phyloP scores from a whole-genome alignment of 116 monocot species.

The Phalaenopsis hybrid region DNA sequence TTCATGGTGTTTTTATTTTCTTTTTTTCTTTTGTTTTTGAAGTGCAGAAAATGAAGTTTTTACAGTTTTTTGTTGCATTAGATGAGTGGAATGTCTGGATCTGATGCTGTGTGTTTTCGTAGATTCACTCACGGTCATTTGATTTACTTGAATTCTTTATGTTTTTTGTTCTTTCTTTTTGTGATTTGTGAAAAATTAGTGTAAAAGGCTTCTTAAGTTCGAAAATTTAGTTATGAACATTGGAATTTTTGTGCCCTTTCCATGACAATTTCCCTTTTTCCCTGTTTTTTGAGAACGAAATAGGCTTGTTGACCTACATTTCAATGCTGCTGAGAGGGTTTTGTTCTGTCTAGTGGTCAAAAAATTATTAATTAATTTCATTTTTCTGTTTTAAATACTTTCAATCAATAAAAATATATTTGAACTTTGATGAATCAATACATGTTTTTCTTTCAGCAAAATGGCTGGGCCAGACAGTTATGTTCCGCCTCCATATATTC shows the following conservation, averaged over 20 bases:
- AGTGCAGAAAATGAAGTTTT: neutral
- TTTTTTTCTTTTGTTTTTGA: too few relatives aligned
- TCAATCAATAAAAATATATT: neutral
- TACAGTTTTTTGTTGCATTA: neutral
- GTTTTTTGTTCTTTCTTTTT: neutral
- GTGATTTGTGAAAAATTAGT: neutral
- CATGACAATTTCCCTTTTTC: too few relatives aligned
- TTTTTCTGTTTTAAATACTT: neutral
- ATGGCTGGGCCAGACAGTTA: slow-evolving; percentile 58
- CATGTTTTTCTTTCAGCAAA: slow-evolving; percentile 5
- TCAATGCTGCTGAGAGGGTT: neutral
- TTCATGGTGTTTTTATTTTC: neutral
- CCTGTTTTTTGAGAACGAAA: too few relatives aligned
- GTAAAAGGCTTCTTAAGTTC: neutral
- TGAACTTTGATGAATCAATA: neutral
- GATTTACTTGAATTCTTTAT: neutral
- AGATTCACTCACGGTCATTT: neutral
- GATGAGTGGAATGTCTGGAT: neutral
- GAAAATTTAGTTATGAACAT: too few relatives aligned
- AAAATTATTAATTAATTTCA: neutral
- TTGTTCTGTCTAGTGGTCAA: neutral
- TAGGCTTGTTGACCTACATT: neutral
- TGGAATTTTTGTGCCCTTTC: too few relatives aligned
- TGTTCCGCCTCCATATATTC: slow-evolving; percentile 74
- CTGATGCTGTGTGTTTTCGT: neutral